A percentile compares a stretch with the other conserved stretches of the same genome.
These are phyloP conservation scores for Malus orientalis DNA, from an alignment of 306 rosid species.

Conservation along the genomic window DNA sequence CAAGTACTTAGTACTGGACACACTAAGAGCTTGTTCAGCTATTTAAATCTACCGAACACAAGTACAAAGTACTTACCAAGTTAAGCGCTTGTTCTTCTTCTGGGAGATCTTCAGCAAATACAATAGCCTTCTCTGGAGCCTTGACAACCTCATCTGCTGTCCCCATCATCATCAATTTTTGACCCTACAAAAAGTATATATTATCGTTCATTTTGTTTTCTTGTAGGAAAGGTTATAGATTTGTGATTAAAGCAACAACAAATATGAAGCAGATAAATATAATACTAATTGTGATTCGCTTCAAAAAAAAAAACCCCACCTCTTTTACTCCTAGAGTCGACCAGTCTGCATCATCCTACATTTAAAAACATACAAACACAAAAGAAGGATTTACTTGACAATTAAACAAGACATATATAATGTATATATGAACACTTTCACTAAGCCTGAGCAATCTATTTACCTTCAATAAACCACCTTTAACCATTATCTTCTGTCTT, in stretches of 20 bases:
- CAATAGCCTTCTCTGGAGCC: constrained; percentile 88
- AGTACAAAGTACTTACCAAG: constrained; percentile 43
- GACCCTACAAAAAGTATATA: constrained; percentile 56
- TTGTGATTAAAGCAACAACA: not conserved
- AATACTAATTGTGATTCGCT: not conserved
- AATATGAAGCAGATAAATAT: not conserved
- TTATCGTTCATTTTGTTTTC: not conserved
- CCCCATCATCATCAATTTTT: constrained; percentile 99
- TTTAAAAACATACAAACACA: not conserved
- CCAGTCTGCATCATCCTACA: constrained; percentile 97
- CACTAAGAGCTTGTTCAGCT: constrained; percentile 48
- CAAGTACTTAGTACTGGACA: constrained; percentile 39
- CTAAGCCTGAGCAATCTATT: constrained; percentile 6
- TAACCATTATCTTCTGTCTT: constrained; percentile 97
- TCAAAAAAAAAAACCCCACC: constrained; percentile 25
- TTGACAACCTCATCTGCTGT: constrained; percentile 89
- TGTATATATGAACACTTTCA: not conserved
- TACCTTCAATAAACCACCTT: constrained; percentile 96
- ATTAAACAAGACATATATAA: not conserved
- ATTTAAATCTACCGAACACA: not conserved
- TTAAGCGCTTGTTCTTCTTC: constrained; percentile 87
- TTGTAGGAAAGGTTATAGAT: not conserved
- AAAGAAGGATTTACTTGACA: not conserved
- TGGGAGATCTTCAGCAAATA: constrained; percentile 95
- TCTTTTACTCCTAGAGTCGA: constrained; percentile 69